phyloP scores from a whole-genome alignment of 2,329 filamentous ascomycete species.

The Alternaria triticina region DNA sequence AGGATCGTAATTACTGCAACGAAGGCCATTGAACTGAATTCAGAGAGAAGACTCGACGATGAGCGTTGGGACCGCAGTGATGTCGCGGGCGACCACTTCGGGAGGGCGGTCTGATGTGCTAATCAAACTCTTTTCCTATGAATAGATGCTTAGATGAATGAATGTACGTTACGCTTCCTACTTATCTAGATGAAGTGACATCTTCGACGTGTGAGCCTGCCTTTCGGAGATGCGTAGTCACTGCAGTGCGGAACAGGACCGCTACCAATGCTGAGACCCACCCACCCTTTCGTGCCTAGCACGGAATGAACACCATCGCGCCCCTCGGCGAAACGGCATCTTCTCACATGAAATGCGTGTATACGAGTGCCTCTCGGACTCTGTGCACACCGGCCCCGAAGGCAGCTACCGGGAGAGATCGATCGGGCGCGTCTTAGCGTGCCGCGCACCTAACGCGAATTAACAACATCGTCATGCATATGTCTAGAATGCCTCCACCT shows the following conservation, averaged over 20 bases:
- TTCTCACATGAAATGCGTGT: neutral
- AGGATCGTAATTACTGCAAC: constrained; percentile 12
- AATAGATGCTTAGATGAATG: neutral
- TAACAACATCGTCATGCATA: constrained; percentile 32
- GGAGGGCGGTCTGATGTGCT: neutral
- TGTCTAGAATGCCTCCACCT: constrained; percentile 19
- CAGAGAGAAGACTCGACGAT: neutral
- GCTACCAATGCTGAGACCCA: neutral
- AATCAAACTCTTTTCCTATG: neutral
- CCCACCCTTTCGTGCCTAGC: neutral
- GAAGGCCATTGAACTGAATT: constrained; percentile 13
- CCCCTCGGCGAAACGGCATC: neutral
- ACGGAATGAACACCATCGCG: neutral
- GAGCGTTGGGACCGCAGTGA: neutral
- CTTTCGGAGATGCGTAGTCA: neutral
- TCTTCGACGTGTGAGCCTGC: neutral
- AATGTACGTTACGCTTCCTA: neutral
- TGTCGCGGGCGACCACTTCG: neutral
- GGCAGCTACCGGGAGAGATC: neutral
- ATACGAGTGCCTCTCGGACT: neutral
- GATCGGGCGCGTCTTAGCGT: constrained; percentile 18
- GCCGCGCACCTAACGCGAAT: constrained; percentile 19
- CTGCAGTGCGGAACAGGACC: neutral
- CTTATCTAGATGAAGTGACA: neutral
- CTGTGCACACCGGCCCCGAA: constrained; percentile 2